These are phyloP conservation scores for Achaetomium macrosporum DNA, from an alignment of 2,329 filamentous ascomycete species.

Conservation along the genomic window DNA sequence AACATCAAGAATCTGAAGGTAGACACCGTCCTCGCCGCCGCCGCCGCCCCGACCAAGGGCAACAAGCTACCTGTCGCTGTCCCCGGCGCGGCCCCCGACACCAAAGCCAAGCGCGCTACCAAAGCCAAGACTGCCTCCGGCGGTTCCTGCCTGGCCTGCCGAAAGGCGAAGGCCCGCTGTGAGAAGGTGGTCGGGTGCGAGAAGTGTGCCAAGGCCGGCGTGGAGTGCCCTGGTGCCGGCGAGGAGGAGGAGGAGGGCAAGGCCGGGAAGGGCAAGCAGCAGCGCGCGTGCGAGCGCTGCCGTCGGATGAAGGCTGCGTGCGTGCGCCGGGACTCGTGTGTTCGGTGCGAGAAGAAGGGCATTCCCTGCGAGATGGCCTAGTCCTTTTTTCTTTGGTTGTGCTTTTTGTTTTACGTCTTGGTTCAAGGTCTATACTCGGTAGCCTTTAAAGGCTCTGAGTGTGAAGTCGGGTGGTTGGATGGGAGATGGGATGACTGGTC, in stretches of 20 bases:
- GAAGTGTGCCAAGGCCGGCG: conserved; percentile 1
- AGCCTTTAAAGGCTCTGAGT: too few relatives aligned
- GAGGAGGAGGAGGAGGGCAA: not conserved
- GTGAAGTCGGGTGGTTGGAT: too few relatives aligned
- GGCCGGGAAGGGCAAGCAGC: not conserved
- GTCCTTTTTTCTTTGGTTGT: too few relatives aligned
- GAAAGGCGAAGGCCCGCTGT: conserved; percentile 6
- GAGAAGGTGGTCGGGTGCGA: not conserved
- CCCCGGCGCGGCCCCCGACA: too few relatives aligned
- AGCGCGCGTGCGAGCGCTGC: conserved; percentile 10
- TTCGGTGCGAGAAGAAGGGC: conserved; percentile 1
- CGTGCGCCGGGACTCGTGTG: conserved; percentile 1
- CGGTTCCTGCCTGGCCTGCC: conserved; percentile 4
- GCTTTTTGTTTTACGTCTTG: too few relatives aligned
- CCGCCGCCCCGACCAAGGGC: too few relatives aligned
- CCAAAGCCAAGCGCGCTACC: not conserved
- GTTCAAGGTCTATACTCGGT: too few relatives aligned
- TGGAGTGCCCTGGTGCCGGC: not conserved
- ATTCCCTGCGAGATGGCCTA: not conserved
- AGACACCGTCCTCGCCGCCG: too few relatives aligned
- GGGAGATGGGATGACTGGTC: too few relatives aligned
- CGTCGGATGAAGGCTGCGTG: conserved; percentile 1
- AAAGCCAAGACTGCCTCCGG: not conserved
- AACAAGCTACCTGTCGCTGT: too few relatives aligned
- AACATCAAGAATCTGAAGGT: too few relatives aligned